A percentile compares a stretch with the other conserved stretches of the same genome.
Evolutionary conservation across 2,329 filamentous ascomycete genomes (phyloP).

Genomic region (Hypoxylon sp.): DNA sequence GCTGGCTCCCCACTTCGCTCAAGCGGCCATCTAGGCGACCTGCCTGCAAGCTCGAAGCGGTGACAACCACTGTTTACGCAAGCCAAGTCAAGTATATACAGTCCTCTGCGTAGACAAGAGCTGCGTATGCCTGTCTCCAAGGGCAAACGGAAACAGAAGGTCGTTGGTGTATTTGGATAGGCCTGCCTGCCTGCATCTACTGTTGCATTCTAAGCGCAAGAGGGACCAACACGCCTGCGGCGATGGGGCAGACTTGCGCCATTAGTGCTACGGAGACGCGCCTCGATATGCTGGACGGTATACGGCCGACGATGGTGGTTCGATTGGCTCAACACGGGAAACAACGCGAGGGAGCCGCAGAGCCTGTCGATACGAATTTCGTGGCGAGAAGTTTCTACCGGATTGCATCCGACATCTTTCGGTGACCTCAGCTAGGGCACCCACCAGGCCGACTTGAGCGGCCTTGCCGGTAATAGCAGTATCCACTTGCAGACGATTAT

Average conservation of each 20-base stretch:
- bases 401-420: conserved; percentile 2
- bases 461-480: not conserved
- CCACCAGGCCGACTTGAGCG: not conserved
- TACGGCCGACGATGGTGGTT: not conserved
- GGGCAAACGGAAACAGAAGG: not conserved
- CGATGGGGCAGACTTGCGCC: conserved; percentile 26
- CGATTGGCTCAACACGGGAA: not conserved
- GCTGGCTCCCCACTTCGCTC: conserved; percentile 16
- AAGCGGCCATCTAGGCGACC: conserved; percentile 30
- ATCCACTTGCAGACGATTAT: not conserved
- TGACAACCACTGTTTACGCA: conserved; percentile 7
- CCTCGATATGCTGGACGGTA: conserved; percentile 5
- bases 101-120: conserved; percentile 1
- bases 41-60: conserved; percentile 20
- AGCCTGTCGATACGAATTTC: conserved; percentile 16
- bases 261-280: conserved; percentile 10
- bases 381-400: not conserved
- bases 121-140: not conserved
- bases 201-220: conserved; percentile 20
- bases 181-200: conserved; percentile 2
- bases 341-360: conserved; percentile 1
- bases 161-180: not conserved
- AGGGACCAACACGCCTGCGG: conserved; percentile 5
- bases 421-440: not conserved
- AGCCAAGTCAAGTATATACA: conserved; percentile 17